A percentile compares a stretch with the other conserved stretches of the same genome.
These are phyloP conservation scores for Triticum turgidum DNA, from an alignment of 176 grass and related monocot species.

Conservation along the genomic window DNA sequence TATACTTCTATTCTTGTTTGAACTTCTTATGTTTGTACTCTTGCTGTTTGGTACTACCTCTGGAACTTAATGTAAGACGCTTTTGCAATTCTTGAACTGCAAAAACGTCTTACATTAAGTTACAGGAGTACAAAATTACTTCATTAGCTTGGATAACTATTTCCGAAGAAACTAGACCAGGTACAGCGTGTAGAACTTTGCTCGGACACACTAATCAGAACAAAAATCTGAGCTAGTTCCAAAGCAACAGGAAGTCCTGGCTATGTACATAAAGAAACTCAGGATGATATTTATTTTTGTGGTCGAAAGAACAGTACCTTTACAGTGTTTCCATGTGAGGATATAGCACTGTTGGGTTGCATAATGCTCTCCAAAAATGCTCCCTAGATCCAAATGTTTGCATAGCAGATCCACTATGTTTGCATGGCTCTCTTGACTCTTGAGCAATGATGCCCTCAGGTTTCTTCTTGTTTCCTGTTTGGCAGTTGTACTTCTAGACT, in stretches of 20 bases:
- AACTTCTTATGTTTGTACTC: constrained; percentile 6
- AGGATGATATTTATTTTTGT: constrained; percentile 26
- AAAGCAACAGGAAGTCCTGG: constrained; percentile 26
- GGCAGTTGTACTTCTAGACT: constrained; percentile 26
- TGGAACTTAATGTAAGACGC: too few species aligned
- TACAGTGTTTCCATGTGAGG: constrained; percentile 45
- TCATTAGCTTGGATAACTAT: background rate
- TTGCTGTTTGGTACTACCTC: background rate
- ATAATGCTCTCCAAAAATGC: constrained; percentile 41
- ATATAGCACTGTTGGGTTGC: constrained; percentile 27
- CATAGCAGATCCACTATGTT: constrained; percentile 35
- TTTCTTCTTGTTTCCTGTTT: constrained; percentile 36
- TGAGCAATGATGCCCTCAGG: constrained; percentile 16
- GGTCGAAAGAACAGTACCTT: constrained; percentile 42
- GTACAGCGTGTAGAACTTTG: constrained; percentile 17
- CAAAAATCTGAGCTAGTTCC: constrained; percentile 20
- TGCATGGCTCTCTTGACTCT: constrained; percentile 17
- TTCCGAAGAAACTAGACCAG: constrained; percentile 28
- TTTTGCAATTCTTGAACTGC: too few species aligned
- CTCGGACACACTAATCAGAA: background rate
- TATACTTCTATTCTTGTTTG: background rate
- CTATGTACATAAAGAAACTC: constrained; percentile 20
- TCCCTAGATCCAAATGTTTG: constrained; percentile 26
- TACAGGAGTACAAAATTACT: background rate
- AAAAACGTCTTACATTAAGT: too few species aligned